These are phyloP conservation scores for Cytospora schulzeri DNA, from an alignment of 2,329 filamentous ascomycete genomes.

Conservation along the genomic window DNA sequence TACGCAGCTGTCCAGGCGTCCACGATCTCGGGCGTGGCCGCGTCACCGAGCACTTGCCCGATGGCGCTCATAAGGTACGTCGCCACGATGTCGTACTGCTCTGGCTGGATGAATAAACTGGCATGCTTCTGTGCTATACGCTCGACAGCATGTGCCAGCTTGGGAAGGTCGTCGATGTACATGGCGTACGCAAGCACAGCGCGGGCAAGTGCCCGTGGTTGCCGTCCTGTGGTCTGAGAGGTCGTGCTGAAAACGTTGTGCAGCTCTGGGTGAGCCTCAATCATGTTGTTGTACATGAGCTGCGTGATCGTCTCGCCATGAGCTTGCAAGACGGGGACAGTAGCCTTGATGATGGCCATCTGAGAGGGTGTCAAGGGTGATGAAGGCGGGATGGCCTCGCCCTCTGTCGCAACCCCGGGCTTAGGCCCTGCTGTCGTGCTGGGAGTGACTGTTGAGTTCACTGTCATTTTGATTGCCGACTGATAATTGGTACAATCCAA, in stretches of 20 bases:
- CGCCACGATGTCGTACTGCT: constrained; percentile 72
- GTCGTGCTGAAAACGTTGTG: constrained; percentile 71
- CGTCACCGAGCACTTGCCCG: constrained; percentile 66
- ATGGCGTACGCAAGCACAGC: constrained; percentile 73
- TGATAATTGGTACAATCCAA: background rate
- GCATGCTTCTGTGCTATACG: constrained; percentile 78
- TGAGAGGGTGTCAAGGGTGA: constrained; percentile 61
- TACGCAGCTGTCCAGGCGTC: constrained; percentile 76
- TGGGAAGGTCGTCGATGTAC: constrained; percentile 70
- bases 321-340: constrained; percentile 69
- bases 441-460: constrained; percentile 5
- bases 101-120: constrained; percentile 67
- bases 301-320: constrained; percentile 72
- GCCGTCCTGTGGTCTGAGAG: constrained; percentile 68
- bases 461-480: background rate
- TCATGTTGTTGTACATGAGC: constrained; percentile 71
- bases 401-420: constrained; percentile 1
- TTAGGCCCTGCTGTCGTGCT: constrained; percentile 13
- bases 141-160: constrained; percentile 58
- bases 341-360: constrained; percentile 73
- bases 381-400: constrained; percentile 13
- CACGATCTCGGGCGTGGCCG: constrained; percentile 65
- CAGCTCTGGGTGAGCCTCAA: constrained; percentile 64
- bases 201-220: constrained; percentile 69
- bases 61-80: constrained; percentile 69